A percentile compares a stretch with the other conserved stretches of the same genome.
phyloP scores from a whole-genome alignment of 1,284 basidiomycete species.

The Ustilago loliicola region DNA sequence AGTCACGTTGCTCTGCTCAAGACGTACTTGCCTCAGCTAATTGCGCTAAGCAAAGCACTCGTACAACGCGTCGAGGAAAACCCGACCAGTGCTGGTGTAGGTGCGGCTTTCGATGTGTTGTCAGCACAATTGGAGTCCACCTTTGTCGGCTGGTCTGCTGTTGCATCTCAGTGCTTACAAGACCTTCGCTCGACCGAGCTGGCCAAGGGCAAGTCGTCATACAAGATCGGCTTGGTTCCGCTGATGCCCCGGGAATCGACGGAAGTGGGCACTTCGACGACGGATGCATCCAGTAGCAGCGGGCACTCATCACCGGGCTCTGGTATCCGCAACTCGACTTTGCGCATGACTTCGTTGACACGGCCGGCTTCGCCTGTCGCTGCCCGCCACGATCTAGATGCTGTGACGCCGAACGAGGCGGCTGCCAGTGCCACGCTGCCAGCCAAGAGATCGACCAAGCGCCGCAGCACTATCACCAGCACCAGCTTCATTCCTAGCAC shows the following conservation, averaged over 20 bases:
- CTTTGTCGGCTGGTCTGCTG: constrained; percentile 62
- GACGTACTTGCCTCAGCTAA: constrained; percentile 63
- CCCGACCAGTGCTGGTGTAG: constrained; percentile 66
- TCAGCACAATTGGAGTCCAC: constrained; percentile 61
- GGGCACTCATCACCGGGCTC: constrained; percentile 29
- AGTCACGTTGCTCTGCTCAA: constrained; percentile 57
- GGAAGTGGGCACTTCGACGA: constrained; percentile 37
- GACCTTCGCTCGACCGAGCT: constrained; percentile 51
- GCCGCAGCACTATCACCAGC: constrained; percentile 47
- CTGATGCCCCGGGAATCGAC: constrained; percentile 38
- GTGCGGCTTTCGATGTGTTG: constrained; percentile 57
- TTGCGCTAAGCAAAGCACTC: constrained; percentile 65
- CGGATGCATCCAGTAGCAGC: constrained; percentile 20
- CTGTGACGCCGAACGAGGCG: not conserved
- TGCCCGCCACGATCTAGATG: not conserved
- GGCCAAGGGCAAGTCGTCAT: constrained; percentile 55
- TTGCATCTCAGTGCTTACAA: constrained; percentile 33
- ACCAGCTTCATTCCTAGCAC: constrained; percentile 31
- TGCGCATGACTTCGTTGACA: constrained; percentile 47
- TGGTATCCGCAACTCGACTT: constrained; percentile 11
- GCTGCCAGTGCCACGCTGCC: constrained; percentile 12
- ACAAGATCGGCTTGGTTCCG: constrained; percentile 57
- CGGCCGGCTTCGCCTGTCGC: constrained; percentile 33
- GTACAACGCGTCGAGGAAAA: constrained; percentile 64
- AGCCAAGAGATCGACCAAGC: constrained; percentile 25